phyloP scores from a whole-genome alignment of 257 asterid genomes.

The Solanum chiquidenum region DNA sequence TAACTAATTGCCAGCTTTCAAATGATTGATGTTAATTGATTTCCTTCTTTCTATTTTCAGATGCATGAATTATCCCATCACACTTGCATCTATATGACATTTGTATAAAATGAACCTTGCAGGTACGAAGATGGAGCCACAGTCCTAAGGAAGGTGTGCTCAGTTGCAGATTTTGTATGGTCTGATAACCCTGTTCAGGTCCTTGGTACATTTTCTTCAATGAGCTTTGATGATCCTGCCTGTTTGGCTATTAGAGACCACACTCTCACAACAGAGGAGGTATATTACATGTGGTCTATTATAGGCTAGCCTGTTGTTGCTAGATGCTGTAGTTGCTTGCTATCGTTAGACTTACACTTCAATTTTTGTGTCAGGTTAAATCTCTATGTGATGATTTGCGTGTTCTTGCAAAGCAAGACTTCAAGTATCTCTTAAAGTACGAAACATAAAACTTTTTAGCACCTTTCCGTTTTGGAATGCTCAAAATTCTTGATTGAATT shows the following conservation, averaged over 20 bases:
- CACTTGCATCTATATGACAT: not conserved
- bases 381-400: constrained; percentile 85
- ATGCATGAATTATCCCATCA: not conserved
- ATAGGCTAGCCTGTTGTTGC: not conserved
- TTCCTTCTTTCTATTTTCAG: not conserved
- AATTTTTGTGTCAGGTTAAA: constrained; percentile 43
- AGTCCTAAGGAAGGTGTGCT: constrained; percentile 52
- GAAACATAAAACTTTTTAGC: constrained; percentile 1
- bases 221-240: constrained; percentile 55
- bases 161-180: constrained; percentile 75
- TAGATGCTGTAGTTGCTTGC: not conserved
- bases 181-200: constrained; percentile 63
- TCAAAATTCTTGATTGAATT: not conserved
- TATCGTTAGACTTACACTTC: not conserved
- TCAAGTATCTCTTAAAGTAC: constrained; percentile 79
- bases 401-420: constrained; percentile 87
- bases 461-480: not conserved
- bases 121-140: constrained; percentile 94
- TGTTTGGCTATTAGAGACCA: constrained; percentile 63
- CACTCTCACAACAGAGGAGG: constrained; percentile 76
- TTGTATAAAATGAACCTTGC: not conserved
- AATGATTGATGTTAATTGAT: not conserved
- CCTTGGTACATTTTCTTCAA: constrained; percentile 78
- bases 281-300: not conserved
- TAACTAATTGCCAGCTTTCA: not conserved